Conservation (phyloP, 1,139 yeast genomes). For the Suhomyces coccinellae region DNA sequence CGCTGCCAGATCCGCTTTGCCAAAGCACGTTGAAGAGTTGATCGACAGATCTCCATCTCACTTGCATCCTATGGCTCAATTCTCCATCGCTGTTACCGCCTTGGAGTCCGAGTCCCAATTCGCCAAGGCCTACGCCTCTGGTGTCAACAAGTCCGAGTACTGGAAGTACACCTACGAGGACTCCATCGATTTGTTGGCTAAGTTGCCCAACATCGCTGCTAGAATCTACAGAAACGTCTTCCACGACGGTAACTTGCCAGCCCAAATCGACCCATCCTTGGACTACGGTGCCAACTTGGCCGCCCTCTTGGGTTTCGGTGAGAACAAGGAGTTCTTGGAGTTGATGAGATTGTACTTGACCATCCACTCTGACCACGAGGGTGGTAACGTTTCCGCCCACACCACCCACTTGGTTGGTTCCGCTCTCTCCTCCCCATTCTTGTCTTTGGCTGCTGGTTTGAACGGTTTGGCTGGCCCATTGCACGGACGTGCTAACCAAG, state of each 20-base stretch:
- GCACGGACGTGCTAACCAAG: slow-evolving; percentile 98
- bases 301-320: slow-evolving; percentile 77
- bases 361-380: slow-evolving; percentile 97
- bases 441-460: slow-evolving; percentile 91
- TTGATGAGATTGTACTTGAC: slow-evolving; percentile 91
- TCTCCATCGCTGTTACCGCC: slow-evolving; percentile 89
- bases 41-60: slow-evolving; percentile 81
- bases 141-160: slow-evolving; percentile 83
- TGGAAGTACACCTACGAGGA: slow-evolving; percentile 95
- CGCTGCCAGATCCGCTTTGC: slow-evolving; percentile 82
- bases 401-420: slow-evolving; percentile 96
- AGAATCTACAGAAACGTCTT: slow-evolving; percentile 90
- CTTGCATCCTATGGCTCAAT: slow-evolving; percentile 97
- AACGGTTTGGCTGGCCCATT: slow-evolving; percentile 98
- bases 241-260: slow-evolving; percentile 79
- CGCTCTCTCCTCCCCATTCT: slow-evolving; percentile 89
- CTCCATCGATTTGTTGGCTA: slow-evolving; percentile 83
- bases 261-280: slow-evolving; percentile 62
- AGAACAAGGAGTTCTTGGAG: slow-evolving; percentile 79
- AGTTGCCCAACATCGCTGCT: slow-evolving; percentile 90
- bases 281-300: slow-evolving; percentile 95
- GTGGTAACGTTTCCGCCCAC: slow-evolving; percentile 98
- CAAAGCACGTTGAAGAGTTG: slow-evolving; percentile 80
- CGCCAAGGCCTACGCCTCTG: slow-evolving; percentile 88
- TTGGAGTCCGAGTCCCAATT: slow-evolving; percentile 87